phyloP scores from a whole-genome alignment of 2,329 filamentous ascomycete genomes.

The Bisporella sp. region DNA sequence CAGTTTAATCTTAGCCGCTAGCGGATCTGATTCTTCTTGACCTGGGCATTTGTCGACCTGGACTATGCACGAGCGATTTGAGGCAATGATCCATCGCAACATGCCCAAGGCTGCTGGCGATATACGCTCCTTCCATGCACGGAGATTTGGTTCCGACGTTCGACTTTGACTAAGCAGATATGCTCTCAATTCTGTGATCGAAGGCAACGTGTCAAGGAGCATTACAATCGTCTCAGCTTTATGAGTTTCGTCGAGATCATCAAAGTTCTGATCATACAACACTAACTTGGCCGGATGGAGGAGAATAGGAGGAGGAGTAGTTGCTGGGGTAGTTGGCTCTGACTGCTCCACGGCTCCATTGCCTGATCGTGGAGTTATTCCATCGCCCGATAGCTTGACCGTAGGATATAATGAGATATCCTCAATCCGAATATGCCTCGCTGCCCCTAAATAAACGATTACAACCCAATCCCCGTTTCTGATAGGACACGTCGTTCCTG shows the following conservation, averaged over 20 bases:
- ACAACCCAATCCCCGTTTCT: constrained; percentile 23
- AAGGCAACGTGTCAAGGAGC: constrained; percentile 52
- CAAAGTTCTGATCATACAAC: constrained; percentile 50
- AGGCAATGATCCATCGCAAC: constrained; percentile 82
- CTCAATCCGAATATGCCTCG: constrained; percentile 20
- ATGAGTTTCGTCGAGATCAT: constrained; percentile 36
- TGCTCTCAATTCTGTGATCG: constrained; percentile 48
- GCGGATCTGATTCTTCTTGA: constrained; percentile 17
- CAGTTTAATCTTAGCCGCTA: constrained; percentile 16
- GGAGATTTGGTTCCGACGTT: constrained; percentile 23
- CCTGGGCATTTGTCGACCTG: constrained; percentile 50
- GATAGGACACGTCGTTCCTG: constrained; percentile 11
- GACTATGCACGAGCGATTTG: constrained; percentile 80
- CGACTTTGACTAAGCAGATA: constrained; percentile 34
- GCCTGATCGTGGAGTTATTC: background rate
- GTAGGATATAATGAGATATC: constrained; percentile 20
- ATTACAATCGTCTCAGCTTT: constrained; percentile 45
- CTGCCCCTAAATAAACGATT: constrained; percentile 10
- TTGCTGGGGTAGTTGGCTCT: constrained; percentile 19
- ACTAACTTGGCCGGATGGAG: constrained; percentile 17
- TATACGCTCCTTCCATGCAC: constrained; percentile 52
- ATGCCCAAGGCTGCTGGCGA: constrained; percentile 60
- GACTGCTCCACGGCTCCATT: background rate
- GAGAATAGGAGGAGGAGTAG: constrained; percentile 17
- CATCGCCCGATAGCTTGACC: constrained; percentile 15